Percentiles rank a stretch among this genome's conserved stretches.
Evolutionary conservation across 2,329 filamentous ascomycete species (phyloP).

Genomic region (Harringtonia aguacate): DNA sequence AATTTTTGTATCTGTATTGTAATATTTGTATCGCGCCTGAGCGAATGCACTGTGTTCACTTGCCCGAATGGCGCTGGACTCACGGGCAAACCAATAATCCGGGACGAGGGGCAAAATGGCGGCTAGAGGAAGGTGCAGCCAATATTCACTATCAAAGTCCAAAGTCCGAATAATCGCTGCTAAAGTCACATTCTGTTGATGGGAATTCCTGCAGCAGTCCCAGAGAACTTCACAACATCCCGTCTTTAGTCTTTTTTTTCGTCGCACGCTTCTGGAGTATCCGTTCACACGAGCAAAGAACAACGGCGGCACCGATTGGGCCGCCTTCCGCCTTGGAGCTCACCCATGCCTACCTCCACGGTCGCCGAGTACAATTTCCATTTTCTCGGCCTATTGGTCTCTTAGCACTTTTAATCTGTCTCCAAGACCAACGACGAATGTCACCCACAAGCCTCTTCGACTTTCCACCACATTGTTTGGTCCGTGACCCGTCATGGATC

Average conservation of each 20-base stretch:
- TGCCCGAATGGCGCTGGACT: no score
- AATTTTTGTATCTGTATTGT: no score
- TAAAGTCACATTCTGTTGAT: background rate
- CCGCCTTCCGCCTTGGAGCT: slow-evolving; percentile 7
- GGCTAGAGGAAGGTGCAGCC: background rate
- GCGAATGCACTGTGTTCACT: no score
- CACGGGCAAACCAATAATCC: slow-evolving; percentile 11
- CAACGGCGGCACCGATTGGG: slow-evolving; percentile 4
- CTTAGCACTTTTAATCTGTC: slow-evolving; percentile 23
- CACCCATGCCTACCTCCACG: slow-evolving; percentile 33
- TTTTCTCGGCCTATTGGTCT: slow-evolving; percentile 29
- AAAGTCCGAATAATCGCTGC: background rate
- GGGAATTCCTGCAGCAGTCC: no score
- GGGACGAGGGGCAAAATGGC: slow-evolving; percentile 4
- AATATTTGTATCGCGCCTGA: no score
- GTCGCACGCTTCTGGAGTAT: no score
- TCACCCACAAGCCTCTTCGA: slow-evolving; percentile 8
- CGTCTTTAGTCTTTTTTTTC: no score
- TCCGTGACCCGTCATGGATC: slow-evolving; percentile 45
- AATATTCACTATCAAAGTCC: background rate
- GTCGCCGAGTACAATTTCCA: slow-evolving; percentile 28
- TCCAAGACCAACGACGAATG: slow-evolving; percentile 1
- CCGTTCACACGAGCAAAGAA: background rate
- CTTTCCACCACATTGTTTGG: background rate
- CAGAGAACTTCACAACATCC: no score